phyloP scores from a whole-genome alignment of 2,329 filamentous ascomycete species.

The Pseudogymnoascus verrucosus region DNA sequence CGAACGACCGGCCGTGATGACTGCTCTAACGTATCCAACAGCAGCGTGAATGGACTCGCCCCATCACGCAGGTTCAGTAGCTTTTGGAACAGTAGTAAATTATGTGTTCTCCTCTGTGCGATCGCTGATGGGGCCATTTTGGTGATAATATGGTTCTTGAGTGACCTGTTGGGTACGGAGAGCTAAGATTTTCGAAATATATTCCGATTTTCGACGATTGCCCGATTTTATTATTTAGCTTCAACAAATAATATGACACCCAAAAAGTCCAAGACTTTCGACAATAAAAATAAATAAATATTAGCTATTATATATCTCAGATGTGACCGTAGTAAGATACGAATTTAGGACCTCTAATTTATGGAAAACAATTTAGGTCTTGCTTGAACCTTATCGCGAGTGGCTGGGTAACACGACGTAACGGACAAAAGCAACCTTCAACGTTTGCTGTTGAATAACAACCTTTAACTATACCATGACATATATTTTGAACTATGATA shows the following conservation, averaged over 20 bases:
- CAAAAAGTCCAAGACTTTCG: background rate
- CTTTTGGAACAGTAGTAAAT: conserved; percentile 74
- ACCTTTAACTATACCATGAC: background rate
- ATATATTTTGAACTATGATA: background rate
- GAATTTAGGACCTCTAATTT: background rate
- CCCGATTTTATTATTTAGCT: background rate
- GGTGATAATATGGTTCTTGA: background rate
- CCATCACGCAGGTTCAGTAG: conserved; percentile 70
- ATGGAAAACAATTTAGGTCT: background rate
- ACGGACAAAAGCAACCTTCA: background rate
- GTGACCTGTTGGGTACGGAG: background rate
- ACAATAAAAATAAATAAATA: background rate
- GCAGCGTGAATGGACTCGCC: conserved; percentile 76
- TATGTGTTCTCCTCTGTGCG: conserved; percentile 71
- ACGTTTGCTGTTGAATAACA: background rate
- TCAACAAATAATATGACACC: background rate
- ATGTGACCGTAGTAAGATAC: background rate
- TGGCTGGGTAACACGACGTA: background rate
- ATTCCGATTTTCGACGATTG: background rate
- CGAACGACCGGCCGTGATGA: conserved; percentile 59
- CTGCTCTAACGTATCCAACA: conserved; percentile 82
- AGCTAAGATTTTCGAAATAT: background rate
- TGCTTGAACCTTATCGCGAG: background rate
- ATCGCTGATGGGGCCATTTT: conserved; percentile 49
- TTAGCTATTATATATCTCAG: too few relatives aligned